Base-by-base conservation (phyloP, 2,329 filamentous ascomycete genomes). In the Verticillium tricorpus region DNA sequence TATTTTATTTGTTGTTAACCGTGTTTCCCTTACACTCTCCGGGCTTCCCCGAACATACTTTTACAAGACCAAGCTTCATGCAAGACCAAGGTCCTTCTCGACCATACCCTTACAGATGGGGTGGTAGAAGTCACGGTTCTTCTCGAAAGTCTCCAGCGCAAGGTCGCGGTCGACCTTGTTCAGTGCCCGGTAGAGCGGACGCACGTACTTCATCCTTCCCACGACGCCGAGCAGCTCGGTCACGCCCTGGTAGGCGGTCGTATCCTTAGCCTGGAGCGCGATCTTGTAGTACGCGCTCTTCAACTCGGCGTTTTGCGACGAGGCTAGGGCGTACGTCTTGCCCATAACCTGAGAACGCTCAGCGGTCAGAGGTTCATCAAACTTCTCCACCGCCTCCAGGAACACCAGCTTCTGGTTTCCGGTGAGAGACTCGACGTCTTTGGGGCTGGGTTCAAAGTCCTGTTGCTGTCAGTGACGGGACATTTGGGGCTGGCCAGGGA, bases 121-220 rank as follows among this genome's bases (percentile, higher is more conserved):
- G 72, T 98, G 94, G 73, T 98, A 99, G 72, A 98, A 98, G 65
- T 93, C 89, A 76, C 85, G 90, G 74, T 97, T 89, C 83, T 89
- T 90, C 77, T 90, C 85, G 76, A 97, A 97, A 0, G 93, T 96
- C 73, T 87, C 80, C 60, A 94, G 76, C 0, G 95, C 94, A 69
- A 96, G 76, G 31, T 87, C 79, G 56, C 86, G 81, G 76, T 97
- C 89, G 45, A 91, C 85, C 73, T 88, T 87, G 70, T 89, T 89
- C 67, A 99, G 78, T 58, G 86, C 84, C 64, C 89, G 84, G 78
- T 89, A 97, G 71, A 98, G 77, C 25, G 94, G 92, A 57, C 94
- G 83, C 63, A 98, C 94, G 75, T 94, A 98, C 84, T 98, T 98
- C 95, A 99, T 98, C 62, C 95, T 82, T 14, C 95, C 95, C 28